Evolutionary conservation across 2,329 filamentous ascomycete species (phyloP).

Genomic region (Diaporthe citriasiana): DNA sequence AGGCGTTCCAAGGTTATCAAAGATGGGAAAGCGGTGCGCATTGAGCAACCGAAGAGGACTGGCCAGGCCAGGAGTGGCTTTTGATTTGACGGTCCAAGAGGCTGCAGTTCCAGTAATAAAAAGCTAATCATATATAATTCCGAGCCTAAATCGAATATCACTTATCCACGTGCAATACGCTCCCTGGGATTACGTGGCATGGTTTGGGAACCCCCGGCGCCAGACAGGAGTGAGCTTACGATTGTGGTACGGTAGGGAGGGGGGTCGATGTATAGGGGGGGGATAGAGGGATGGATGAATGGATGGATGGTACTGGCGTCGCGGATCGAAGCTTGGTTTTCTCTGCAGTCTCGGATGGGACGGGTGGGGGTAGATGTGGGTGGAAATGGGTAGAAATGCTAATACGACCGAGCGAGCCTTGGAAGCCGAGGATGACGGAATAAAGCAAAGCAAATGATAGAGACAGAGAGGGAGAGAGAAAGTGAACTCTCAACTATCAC

Average conservation of each 20-base stretch:
- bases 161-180: constrained; percentile 24
- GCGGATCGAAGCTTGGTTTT: constrained; percentile 23
- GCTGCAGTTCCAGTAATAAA: constrained; percentile 32
- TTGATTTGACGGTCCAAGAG: constrained; percentile 6
- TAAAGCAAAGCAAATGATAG: not conserved
- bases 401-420: not conserved
- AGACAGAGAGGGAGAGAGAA: not conserved
- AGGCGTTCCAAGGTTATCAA: constrained; percentile 16
- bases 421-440: not conserved
- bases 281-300: not conserved
- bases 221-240: not conserved
- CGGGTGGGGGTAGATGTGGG: not conserved
- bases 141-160: constrained; percentile 27
- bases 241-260: not conserved
- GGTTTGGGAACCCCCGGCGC: constrained; percentile 20
- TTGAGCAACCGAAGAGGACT: constrained; percentile 4
- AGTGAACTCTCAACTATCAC: constrained; percentile 2
- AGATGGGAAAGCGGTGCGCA: constrained; percentile 11
- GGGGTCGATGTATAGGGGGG: not conserved
- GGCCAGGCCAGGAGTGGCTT: constrained; percentile 12
- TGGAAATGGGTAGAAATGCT: not conserved
- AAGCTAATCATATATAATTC: constrained; percentile 36
- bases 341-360: constrained; percentile 1
- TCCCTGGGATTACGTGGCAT: constrained; percentile 36
- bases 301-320: constrained; percentile 15